Conservation (phyloP, 2,329 filamentous ascomycete genomes). For the Monosporascus cannonballus region DNA sequence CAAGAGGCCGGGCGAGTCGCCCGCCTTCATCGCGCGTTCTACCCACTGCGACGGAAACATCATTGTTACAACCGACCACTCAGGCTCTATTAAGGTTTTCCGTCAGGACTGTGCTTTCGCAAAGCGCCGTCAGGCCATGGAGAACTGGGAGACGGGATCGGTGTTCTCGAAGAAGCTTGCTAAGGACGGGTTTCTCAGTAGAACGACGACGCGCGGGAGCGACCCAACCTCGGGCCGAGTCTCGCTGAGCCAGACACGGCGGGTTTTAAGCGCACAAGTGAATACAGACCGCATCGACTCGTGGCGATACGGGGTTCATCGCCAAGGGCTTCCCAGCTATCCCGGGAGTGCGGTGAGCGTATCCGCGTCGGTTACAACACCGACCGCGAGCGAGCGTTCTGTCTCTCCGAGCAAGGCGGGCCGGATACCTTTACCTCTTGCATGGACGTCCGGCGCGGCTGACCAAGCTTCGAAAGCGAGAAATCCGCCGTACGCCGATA, state of each 20-base stretch:
- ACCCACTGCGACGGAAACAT: conserved; percentile 80
- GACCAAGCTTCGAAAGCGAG: conserved; percentile 41
- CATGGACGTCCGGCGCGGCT: conserved; percentile 27
- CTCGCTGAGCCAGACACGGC: conserved; percentile 40
- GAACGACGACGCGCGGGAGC: conserved; percentile 44
- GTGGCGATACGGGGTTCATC: conserved; percentile 69
- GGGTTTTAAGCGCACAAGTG: conserved; percentile 23
- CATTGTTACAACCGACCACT: conserved; percentile 83
- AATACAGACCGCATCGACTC: conserved; percentile 73
- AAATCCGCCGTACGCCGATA: conserved; percentile 35
- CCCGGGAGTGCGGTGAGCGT: conserved; percentile 15
- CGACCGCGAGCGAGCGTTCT: conserved; percentile 46
- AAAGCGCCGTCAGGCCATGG: conserved; percentile 60
- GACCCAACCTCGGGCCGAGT: conserved; percentile 43
- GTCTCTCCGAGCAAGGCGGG: conserved; percentile 45
- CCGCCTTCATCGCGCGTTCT: conserved; percentile 70
- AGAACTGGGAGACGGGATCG: conserved; percentile 72
- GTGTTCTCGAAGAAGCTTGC: conserved; percentile 66
- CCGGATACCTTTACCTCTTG: conserved; percentile 22
- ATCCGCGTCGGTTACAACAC: conserved; percentile 29
- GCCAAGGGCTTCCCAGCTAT: conserved; percentile 27
- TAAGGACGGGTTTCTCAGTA: conserved; percentile 51
- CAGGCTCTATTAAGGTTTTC: conserved; percentile 87
- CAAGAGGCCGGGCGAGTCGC: conserved; percentile 59
- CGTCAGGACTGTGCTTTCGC: conserved; percentile 84